A percentile compares a stretch with the other conserved stretches of the same genome.
These are phyloP conservation scores for Podospora pseudopauciseta DNA, from an alignment of 495 filamentous ascomycete genomes.

Conservation along the genomic window DNA sequence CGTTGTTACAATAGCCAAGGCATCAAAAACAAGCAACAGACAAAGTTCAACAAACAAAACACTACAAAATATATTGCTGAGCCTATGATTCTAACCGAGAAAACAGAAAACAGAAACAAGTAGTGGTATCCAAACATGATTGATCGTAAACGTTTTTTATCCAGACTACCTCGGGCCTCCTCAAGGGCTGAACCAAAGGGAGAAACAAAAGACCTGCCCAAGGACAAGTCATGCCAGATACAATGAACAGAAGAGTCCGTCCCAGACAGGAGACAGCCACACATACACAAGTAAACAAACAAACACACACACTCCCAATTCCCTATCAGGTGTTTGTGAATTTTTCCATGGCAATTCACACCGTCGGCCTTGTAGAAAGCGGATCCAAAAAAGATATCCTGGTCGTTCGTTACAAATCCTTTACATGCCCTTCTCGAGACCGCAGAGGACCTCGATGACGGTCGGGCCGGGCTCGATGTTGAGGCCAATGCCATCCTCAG, in stretches of 20 bases:
- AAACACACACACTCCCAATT: conserved; percentile 5
- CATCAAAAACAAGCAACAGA: background rate
- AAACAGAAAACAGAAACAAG: background rate
- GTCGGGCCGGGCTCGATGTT: conserved; percentile 26
- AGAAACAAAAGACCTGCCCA: background rate
- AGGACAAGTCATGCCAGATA: background rate
- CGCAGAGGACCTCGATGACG: conserved; percentile 25
- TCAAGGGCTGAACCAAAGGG: background rate
- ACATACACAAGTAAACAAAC: conserved; percentile 13
- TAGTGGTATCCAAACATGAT: background rate
- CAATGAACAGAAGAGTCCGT: conserved; percentile 1
- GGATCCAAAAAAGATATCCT: background rate
- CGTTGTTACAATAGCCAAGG: background rate
- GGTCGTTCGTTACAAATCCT: background rate
- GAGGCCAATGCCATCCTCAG: conserved; percentile 34
- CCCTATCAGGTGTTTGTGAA: conserved; percentile 23
- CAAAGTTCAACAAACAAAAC: background rate
- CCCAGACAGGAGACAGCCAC: conserved; percentile 6
- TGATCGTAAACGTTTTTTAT: background rate
- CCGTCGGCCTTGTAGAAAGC: conserved; percentile 23
- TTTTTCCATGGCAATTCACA: conserved; percentile 12
- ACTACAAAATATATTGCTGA: background rate
- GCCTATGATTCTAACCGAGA: background rate
- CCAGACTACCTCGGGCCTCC: background rate
- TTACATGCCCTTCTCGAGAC: conserved; percentile 18